Percentiles rank a stretch among this genome's conserved stretches.
These are phyloP conservation scores for Syzygium malaccense DNA, from an alignment of 441 rosid genomes.

Conservation along the genomic window DNA sequence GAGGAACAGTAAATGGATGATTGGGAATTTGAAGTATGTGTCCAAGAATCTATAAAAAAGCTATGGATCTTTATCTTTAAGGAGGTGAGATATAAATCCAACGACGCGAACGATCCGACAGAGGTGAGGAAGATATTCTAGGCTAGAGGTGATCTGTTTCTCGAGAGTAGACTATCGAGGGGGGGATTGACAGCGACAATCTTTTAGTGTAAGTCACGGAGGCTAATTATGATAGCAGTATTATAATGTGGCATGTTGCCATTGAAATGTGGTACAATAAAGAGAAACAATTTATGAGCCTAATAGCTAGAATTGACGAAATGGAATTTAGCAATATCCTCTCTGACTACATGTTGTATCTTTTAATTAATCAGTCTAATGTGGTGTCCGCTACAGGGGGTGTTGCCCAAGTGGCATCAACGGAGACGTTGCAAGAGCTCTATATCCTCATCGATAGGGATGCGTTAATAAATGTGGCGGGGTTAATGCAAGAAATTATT, in stretches of 20 bases:
- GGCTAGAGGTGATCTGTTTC: background rate
- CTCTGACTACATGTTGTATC: background rate
- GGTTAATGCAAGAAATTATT: background rate
- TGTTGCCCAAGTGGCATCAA: background rate
- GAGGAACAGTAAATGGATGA: background rate
- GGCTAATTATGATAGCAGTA: background rate
- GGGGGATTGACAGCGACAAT: background rate
- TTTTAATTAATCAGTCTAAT: background rate
- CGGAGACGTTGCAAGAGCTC: background rate
- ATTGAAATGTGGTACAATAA: background rate
- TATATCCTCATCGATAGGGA: background rate
- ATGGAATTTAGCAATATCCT: background rate
- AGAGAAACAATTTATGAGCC: background rate
- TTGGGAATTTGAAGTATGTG: background rate
- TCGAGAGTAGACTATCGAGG: background rate
- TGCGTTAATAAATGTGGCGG: background rate
- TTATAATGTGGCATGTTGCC: background rate
- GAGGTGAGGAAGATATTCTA: background rate
- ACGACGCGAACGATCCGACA: background rate
- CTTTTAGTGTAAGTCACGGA: background rate
- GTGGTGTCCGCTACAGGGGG: accelerated
- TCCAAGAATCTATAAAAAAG: too few species aligned
- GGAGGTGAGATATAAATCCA: background rate
- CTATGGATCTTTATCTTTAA: background rate
- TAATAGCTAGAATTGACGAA: accelerated